A percentile compares a stretch with the other conserved stretches of the same genome.
Conservation (phyloP, 441 rosid species). For the Croton setiger region DNA sequence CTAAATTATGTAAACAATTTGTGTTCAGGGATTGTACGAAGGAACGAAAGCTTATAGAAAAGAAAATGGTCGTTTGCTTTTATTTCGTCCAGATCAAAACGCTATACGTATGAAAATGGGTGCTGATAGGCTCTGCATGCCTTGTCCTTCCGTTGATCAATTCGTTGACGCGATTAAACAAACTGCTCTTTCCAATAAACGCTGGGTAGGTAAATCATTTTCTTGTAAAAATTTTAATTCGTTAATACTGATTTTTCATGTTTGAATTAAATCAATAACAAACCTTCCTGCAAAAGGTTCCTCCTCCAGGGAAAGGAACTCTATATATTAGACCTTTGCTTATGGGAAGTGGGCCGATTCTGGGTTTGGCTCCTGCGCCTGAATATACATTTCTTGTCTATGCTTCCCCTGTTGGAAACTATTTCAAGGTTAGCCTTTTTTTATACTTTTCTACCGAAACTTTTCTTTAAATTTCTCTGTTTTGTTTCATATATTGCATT, state of each 20-base stretch:
- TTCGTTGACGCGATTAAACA: constrained; percentile 63
- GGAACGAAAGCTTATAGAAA: constrained; percentile 72
- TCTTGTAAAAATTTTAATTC: background rate
- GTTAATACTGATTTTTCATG: background rate
- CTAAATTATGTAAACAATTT: background rate
- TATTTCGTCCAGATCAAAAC: constrained; percentile 72
- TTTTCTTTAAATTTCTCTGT: background rate
- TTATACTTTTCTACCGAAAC: background rate
- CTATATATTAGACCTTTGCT: constrained; percentile 42
- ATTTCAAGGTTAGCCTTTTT: constrained; percentile 30
- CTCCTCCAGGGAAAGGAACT: constrained; percentile 40
- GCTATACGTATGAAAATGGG: constrained; percentile 66
- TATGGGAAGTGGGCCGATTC: constrained; percentile 41
- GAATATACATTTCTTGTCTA: constrained; percentile 43
- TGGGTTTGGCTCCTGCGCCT: constrained; percentile 40
- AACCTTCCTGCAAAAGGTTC: constrained; percentile 26
- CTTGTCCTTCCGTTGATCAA: constrained; percentile 67
- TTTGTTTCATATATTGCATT: background rate
- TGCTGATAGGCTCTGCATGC: constrained; percentile 84
- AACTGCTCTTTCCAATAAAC: constrained; percentile 58
- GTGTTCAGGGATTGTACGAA: constrained; percentile 62
- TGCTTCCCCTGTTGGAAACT: constrained; percentile 44
- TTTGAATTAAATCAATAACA: background rate
- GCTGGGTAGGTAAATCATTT: constrained; percentile 71
- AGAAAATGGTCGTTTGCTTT: constrained; percentile 54